phyloP scores from a whole-genome alignment of 2,329 filamentous ascomycete genomes.

The Raffaelea albimanens region DNA sequence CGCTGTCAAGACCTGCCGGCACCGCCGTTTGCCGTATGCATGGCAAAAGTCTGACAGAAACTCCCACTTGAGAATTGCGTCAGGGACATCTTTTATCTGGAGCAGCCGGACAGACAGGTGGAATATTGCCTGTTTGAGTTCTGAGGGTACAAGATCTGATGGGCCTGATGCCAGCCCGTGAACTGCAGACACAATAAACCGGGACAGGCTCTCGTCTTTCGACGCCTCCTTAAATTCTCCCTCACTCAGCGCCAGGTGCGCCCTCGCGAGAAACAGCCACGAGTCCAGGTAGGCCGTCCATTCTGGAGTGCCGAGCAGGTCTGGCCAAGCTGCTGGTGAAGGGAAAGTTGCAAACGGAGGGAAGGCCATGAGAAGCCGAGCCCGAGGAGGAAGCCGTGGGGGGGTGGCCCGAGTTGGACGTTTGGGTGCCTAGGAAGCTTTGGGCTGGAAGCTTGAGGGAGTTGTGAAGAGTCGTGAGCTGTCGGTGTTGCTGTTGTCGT shows the following conservation, averaged over 20 bases:
- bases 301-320: constrained; percentile 56
- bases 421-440: too few species aligned
- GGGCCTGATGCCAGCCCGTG: constrained; percentile 33
- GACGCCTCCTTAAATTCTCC: constrained; percentile 40
- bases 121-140: constrained; percentile 55
- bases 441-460: too few species aligned
- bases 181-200: constrained; percentile 61
- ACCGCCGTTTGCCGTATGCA: constrained; percentile 55
- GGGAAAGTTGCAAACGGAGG: constrained; percentile 75
- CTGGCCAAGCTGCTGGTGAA: constrained; percentile 49
- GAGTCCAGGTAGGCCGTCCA: constrained; percentile 71
- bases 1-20: constrained; percentile 36
- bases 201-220: constrained; percentile 47
- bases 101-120: constrained; percentile 48
- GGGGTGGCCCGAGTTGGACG: too few species aligned
- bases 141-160: constrained; percentile 23
- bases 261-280: constrained; percentile 60
- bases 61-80: constrained; percentile 48
- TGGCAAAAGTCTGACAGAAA: constrained; percentile 61
- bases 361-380: constrained; percentile 40
- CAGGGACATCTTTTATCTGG: constrained; percentile 20
- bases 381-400: too few species aligned
- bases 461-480: too few species aligned
- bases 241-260: constrained; percentile 51
- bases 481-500: too few species aligned